Evolutionary conservation across 805 yeast genomes (phyloP).

Genomic region (Cyberlindnera xylosilytica): DNA sequence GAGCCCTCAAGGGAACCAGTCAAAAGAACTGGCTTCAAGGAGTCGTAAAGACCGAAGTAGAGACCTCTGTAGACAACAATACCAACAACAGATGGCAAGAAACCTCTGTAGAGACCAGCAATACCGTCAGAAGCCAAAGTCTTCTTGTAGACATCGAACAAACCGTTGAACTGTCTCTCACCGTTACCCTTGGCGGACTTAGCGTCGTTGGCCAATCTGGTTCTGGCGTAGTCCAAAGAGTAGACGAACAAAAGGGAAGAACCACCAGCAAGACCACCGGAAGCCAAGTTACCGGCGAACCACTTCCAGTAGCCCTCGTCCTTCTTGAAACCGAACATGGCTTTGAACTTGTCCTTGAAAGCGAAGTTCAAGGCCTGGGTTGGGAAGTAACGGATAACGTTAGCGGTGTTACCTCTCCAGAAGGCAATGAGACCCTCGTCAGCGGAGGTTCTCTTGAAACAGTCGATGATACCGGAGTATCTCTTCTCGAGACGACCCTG

Average conservation of each 20-base stretch:
- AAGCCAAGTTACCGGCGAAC: slow-evolving; percentile 98
- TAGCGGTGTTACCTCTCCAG: slow-evolving; percentile 99
- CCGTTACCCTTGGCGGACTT: slow-evolving; percentile 77
- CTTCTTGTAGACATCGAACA: slow-evolving; percentile 93
- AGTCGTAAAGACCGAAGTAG: slow-evolving; percentile 97
- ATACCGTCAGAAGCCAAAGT: slow-evolving; percentile 94
- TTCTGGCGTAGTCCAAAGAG: slow-evolving; percentile 98
- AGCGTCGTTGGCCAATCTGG: slow-evolving; percentile 98
- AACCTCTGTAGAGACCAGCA: slow-evolving; percentile 99
- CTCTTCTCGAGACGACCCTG: slow-evolving; percentile 88
- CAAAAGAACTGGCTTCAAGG: slow-evolving; percentile 90
- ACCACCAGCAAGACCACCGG: slow-evolving; percentile 99
- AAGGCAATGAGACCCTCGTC: slow-evolving; percentile 89
- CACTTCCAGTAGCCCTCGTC: slow-evolving; percentile 88
- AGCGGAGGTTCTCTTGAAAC: slow-evolving; percentile 92
- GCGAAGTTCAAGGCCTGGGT: slow-evolving; percentile 98
- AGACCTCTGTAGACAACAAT: slow-evolving; percentile 98
- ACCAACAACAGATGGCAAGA: slow-evolving; percentile 98
- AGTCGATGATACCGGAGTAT: slow-evolving; percentile 89
- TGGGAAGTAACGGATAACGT: slow-evolving; percentile 98
- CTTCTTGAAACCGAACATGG: slow-evolving; percentile 95
- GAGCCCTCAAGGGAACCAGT: slow-evolving; percentile 93
- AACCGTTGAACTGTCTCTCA: slow-evolving; percentile 96
- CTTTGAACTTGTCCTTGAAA: slow-evolving; percentile 96
- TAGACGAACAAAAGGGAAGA: slow-evolving; percentile 88